phyloP scores from a whole-genome alignment of 2,329 filamentous ascomycete species.

The Amylocarpus encephaloides region DNA sequence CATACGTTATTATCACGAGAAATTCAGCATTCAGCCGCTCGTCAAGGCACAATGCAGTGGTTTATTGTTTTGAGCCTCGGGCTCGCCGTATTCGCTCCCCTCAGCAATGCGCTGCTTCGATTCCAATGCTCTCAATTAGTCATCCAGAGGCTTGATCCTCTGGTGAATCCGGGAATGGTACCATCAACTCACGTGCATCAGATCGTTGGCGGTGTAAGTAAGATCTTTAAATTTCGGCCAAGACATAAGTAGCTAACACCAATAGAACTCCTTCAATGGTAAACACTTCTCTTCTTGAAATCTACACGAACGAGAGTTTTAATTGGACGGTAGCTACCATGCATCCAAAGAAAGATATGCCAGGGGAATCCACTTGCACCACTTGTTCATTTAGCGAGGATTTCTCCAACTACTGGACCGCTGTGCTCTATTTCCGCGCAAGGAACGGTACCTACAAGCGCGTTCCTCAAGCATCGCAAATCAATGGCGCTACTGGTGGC shows the following conservation, averaged over 20 bases:
- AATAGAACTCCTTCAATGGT: constrained; percentile 34
- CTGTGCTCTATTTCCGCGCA: constrained; percentile 28
- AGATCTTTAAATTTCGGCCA: not conserved
- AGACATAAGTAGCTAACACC: not conserved
- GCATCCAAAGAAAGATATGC: constrained; percentile 28
- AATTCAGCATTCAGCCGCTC: not conserved
- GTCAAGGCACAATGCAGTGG: constrained; percentile 9
- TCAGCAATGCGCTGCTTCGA: constrained; percentile 8
- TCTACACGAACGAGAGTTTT: too few species aligned
- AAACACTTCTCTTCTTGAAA: too few species aligned
- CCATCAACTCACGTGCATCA: constrained; percentile 17
- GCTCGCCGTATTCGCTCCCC: constrained; percentile 5
- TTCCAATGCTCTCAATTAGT: constrained; percentile 21
- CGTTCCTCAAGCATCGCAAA: constrained; percentile 22
- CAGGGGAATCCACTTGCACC: constrained; percentile 29
- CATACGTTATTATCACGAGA: not conserved
- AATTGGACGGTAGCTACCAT: constrained; percentile 26
- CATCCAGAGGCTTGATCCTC: constrained; percentile 16
- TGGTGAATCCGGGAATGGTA: constrained; percentile 12
- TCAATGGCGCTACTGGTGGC: constrained; percentile 29
- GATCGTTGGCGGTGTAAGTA: constrained; percentile 16
- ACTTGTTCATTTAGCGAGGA: constrained; percentile 33
- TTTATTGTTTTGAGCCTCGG: constrained; percentile 5
- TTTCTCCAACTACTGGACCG: constrained; percentile 32
- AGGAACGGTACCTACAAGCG: constrained; percentile 30